Base-by-base conservation (phyloP, 371 early-diverging fungal genomes). In the Mucor plumbeus region DNA sequence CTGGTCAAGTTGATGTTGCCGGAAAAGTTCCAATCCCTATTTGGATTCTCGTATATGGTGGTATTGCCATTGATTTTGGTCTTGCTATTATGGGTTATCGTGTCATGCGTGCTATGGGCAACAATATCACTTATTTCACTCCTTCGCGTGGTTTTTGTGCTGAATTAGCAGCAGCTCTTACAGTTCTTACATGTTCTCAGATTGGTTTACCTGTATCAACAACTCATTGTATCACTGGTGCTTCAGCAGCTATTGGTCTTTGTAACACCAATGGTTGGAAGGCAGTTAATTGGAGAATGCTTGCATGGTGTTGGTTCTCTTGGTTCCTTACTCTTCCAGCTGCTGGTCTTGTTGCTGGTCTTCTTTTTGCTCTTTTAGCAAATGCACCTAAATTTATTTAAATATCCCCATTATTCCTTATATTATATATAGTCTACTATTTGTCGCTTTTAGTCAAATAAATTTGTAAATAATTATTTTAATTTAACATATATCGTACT, bases 141-240 rank as follows among this genome's bases (percentile, higher is more conserved):
- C 95, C 96, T n/a, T 84, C 88, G 50, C 86, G 95, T 53, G 95
- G 94, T 14, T 95, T 95, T 85, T 75, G 89, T 55, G 91, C 92
- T 62, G 95, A 95, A 78, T 82, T 95, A 59, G 89, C 90, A 53
- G 90, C 94, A 47, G 90, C 93, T 38, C 77, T 95, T 21, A 91
- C 96, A 1, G 93, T 95, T n/a, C 72, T 95, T 58, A 92, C 94
- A 4, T 92, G 92, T 64, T 92, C 94, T 61, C 88, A 89, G 74
- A 65, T 94, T 41, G 92, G 90, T 55, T 68, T 95, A 33, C 95
- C 96, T 26, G 90, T 95, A 10, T 93, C 93, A 9, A 94, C 96
- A 7, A 95, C 95, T 4, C 95, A 94, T 69, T 95, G 95, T 75
- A 91, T 94, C 39, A 90, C 90, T 36, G 96, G 96, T 40, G 89